phyloP scores from a whole-genome alignment of 2,329 filamentous ascomycete genomes.

The Claviceps citrina region DNA sequence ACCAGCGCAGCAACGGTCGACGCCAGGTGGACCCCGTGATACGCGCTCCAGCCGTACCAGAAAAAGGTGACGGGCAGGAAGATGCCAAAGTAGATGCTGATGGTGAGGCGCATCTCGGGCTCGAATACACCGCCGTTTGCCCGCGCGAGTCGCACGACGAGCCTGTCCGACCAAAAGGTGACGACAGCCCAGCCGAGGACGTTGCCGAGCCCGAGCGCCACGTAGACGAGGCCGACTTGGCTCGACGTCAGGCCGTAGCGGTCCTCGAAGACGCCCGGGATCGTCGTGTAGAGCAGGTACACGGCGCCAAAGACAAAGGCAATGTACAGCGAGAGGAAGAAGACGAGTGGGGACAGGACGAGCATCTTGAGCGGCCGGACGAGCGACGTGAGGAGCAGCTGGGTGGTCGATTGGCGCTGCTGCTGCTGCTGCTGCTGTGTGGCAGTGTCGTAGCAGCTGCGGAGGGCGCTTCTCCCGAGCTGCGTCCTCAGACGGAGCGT shows the following conservation, averaged over 20 bases:
- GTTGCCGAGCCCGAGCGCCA: not conserved
- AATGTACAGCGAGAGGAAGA: not conserved
- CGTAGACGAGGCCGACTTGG: not conserved
- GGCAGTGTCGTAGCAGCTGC: too few relatives aligned
- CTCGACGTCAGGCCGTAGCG: not conserved
- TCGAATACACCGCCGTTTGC: not conserved
- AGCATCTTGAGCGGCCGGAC: not conserved
- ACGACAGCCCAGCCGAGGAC: not conserved
- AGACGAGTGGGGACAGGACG: not conserved
- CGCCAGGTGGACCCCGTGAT: not conserved
- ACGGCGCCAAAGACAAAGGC: not conserved
- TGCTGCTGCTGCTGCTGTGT: too few relatives aligned
- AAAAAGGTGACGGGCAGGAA: not conserved
- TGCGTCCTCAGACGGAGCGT: too few relatives aligned
- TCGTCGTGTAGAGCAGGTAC: not conserved
- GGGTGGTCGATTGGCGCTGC: too few relatives aligned
- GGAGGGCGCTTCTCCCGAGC: too few relatives aligned
- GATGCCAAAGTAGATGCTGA: not conserved
- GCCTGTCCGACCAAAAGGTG: not conserved
- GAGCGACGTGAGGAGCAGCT: too few relatives aligned
- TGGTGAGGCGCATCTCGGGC: not conserved
- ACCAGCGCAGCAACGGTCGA: not conserved
- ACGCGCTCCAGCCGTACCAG: not conserved
- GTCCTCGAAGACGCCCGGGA: not conserved
- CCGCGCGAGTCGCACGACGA: not conserved